Evolutionary conservation across 2,329 filamentous ascomycete species (phyloP).

Genomic region (Colletotrichum sp.): DNA sequence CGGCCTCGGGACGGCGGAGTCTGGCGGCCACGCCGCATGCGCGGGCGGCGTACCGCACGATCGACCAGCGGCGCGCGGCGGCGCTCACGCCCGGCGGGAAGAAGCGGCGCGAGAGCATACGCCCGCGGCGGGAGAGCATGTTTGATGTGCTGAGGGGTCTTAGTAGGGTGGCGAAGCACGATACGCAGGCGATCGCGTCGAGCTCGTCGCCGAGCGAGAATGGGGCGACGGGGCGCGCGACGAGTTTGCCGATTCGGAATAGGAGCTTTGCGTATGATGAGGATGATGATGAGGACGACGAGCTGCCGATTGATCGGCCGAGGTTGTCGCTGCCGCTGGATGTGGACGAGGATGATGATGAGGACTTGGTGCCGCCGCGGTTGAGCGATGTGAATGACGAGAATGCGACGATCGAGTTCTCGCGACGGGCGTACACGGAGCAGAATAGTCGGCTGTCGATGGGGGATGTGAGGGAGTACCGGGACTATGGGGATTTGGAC

Average conservation of each 20-base stretch:
- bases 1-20: constrained; percentile 48
- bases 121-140: constrained; percentile 61
- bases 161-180: constrained; percentile 57
- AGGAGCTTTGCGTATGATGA: constrained; percentile 23
- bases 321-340: constrained; percentile 60
- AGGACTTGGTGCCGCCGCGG: constrained; percentile 57
- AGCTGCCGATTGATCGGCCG: constrained; percentile 54
- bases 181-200: constrained; percentile 49
- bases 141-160: constrained; percentile 59
- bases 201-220: constrained; percentile 45
- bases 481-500: constrained; percentile 38
- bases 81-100: constrained; percentile 65
- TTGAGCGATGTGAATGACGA: constrained; percentile 62
- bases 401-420: constrained; percentile 61
- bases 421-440: constrained; percentile 56
- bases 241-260: constrained; percentile 26
- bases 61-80: constrained; percentile 63
- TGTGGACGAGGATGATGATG: constrained; percentile 44
- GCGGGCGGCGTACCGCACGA: constrained; percentile 61
- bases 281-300: constrained; percentile 43
- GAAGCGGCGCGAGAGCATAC: constrained; percentile 58
- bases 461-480: constrained; percentile 61
- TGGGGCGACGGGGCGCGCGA: not conserved
- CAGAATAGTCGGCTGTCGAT: constrained; percentile 52
- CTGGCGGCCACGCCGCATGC: constrained; percentile 64